These are phyloP conservation scores for Eutrema salsugineum DNA, from an alignment of 441 rosid genomes.

Conservation along the genomic window DNA sequence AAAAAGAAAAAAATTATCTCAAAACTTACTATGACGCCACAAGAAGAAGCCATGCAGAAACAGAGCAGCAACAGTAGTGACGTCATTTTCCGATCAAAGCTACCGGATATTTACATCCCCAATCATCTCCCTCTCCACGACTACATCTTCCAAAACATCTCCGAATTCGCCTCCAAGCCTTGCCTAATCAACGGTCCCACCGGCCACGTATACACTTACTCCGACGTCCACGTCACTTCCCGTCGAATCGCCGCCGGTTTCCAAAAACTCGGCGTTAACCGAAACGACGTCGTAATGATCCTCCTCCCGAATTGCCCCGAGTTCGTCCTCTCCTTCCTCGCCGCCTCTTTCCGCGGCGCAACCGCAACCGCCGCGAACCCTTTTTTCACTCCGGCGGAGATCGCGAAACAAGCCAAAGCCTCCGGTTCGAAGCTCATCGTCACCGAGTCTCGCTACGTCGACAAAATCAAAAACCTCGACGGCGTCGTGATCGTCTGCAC, in stretches of 20 bases:
- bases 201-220: constrained; percentile 37
- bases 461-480: constrained; percentile 36
- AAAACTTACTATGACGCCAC: constrained; percentile 33
- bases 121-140: constrained; percentile 49
- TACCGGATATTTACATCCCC: constrained; percentile 52
- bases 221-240: constrained; percentile 38
- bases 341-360: constrained; percentile 44
- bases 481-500: constrained; percentile 31
- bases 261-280: constrained; percentile 34
- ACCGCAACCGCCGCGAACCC: constrained; percentile 51
- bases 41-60: constrained; percentile 12
- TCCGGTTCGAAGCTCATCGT: constrained; percentile 40
- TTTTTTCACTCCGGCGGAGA: constrained; percentile 48
- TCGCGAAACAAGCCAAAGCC: constrained; percentile 40
- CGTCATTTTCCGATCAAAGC: constrained; percentile 48
- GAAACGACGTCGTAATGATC: constrained; percentile 46
- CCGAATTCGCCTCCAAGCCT: constrained; percentile 31
- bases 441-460: constrained; percentile 38
- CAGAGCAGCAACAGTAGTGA: constrained; percentile 25
- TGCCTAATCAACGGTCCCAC: constrained; percentile 46
- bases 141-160: constrained; percentile 42
- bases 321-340: constrained; percentile 48
- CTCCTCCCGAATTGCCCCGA: constrained; percentile 42
- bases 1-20: background rate
- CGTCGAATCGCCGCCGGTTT: constrained; percentile 38